Evolutionary conservation across 2,329 filamentous ascomycete species (phyloP).

Genomic region (Falciphora oryzae): DNA sequence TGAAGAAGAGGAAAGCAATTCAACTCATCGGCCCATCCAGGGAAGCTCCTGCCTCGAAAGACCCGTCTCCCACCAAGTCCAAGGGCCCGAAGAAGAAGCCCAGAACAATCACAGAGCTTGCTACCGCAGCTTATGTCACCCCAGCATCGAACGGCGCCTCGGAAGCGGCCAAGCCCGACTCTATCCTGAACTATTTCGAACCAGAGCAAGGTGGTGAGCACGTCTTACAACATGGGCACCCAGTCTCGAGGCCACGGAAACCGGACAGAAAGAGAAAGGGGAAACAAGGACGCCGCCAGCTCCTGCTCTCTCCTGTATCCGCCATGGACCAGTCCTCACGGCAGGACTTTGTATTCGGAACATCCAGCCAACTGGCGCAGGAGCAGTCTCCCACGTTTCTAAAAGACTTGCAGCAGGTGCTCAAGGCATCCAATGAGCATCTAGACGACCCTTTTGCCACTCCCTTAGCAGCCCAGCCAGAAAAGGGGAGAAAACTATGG

Average conservation of each 20-base stretch:
- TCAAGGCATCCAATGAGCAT: conserved; percentile 50
- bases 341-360: conserved; percentile 80
- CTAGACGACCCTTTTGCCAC: conserved; percentile 32
- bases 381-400: conserved; percentile 66
- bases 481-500: conserved; percentile 54
- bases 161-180: conserved; percentile 23
- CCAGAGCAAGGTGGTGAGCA: conserved; percentile 26
- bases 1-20: conserved; percentile 52
- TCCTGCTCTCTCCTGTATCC: conserved; percentile 62
- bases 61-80: conserved; percentile 34
- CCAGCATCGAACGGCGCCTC: conserved; percentile 29
- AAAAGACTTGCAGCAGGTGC: conserved; percentile 55
- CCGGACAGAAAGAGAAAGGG: conserved; percentile 30
- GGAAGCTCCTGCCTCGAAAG: conserved; percentile 21
- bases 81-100: conserved; percentile 62
- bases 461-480: conserved; percentile 11
- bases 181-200: conserved; percentile 42
- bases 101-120: conserved; percentile 71
- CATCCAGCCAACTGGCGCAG: conserved; percentile 72
- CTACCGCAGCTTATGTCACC: conserved; percentile 62
- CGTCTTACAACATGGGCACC: conserved; percentile 23
- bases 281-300: conserved; percentile 33
- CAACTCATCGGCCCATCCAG: conserved; percentile 38
- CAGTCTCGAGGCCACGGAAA: conserved; percentile 26
- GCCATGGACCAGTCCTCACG: conserved; percentile 59